Base-by-base conservation (phyloP, 2,329 filamentous ascomycete species). In the Leptoxyphium fumago region DNA sequence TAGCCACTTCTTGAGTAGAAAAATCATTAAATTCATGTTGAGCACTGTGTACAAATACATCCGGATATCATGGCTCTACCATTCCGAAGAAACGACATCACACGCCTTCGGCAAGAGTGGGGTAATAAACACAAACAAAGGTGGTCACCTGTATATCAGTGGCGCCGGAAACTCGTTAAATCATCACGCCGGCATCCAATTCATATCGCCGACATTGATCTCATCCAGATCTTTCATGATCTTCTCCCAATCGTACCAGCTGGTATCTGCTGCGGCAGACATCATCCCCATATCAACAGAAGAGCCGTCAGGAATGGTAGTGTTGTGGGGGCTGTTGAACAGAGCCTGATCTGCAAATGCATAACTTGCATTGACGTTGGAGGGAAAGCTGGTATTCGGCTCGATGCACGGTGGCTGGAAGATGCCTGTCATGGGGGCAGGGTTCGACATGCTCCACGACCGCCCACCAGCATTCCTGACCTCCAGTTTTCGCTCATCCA, bases 221-320 rank as follows among this genome's bases (percentile, higher is more conserved):
- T 40, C 14, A 21, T 40, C 38, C 5, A 40, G 2, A 13, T 40
- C 38, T 11, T 18, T 11, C 49, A 55, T 49, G 29, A 55, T 55
- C 26, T 48, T 47, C 39, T 52, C 49, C 48, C 51, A 55, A 39
- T 55, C 52, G 32, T 48, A 48, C 53, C 52, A 55, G 10, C 39
- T 45, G 42, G 45, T 9, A 38, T 38, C 13, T 44, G 43, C n/a
- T n/a, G 18, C 26, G 43, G 29, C 14, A 21, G 17, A 7, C 45
- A 13, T 36, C 32, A 46, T 29, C 28, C 26, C 17, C 28, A 18
- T 14, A 32, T 38, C 9, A 7, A 15, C 13, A 36, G 32, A 13
- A 13, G 32, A 36, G 32, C 5, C 32, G 3, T 9, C 9, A 13
- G 32, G 32, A 13, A 36, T 36, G 13, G 4, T 13, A 5, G 32